Evolutionary conservation across 805 yeast genomes (phyloP).

Genomic region (Candida tammaniensis): DNA sequence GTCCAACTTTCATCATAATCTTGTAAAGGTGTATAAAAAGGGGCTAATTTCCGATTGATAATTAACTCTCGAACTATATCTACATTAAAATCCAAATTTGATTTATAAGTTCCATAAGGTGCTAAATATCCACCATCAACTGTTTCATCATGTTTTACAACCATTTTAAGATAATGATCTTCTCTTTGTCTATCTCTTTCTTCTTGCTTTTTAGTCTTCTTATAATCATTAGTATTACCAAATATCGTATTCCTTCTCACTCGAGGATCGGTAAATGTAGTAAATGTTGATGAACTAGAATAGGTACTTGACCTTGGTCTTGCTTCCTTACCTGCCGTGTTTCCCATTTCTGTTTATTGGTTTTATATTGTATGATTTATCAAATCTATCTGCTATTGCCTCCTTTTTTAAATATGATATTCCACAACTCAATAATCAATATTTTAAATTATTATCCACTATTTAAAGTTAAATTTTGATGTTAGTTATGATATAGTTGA

Average conservation of each 20-base stretch:
- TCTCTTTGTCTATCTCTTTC: conserved; percentile 57
- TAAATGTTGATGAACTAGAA: conserved; percentile 10
- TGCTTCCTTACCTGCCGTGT: conserved; percentile 42
- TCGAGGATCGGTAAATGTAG: no score
- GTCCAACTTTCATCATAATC: conserved; percentile 74
- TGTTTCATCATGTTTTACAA: conserved; percentile 61
- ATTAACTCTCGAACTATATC: conserved; percentile 71
- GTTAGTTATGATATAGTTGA: no score
- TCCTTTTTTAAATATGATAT: no score
- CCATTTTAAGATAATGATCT: conserved; percentile 51
- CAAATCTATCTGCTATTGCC: no score
- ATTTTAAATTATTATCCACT: no score
- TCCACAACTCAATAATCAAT: no score
- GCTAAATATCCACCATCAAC: conserved; percentile 96
- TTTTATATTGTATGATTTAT: no score
- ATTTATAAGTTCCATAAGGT: conserved; percentile 84
- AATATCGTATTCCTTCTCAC: conserved; percentile 12
- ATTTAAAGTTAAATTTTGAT: no score
- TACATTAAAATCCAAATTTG: conserved; percentile 71
- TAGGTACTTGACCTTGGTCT: conserved; percentile 28
- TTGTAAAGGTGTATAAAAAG: conserved; percentile 86
- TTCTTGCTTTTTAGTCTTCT: conserved; percentile 31
- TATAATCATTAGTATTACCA: conserved; percentile 15
- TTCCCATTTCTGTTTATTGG: conserved; percentile 31
- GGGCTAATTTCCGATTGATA: conserved; percentile 71